Evolutionary conservation across 768 basidiomycete species (phyloP), one percentile per base, ranked within the genome.

Genomic region (Suillus decipiens): DNA sequence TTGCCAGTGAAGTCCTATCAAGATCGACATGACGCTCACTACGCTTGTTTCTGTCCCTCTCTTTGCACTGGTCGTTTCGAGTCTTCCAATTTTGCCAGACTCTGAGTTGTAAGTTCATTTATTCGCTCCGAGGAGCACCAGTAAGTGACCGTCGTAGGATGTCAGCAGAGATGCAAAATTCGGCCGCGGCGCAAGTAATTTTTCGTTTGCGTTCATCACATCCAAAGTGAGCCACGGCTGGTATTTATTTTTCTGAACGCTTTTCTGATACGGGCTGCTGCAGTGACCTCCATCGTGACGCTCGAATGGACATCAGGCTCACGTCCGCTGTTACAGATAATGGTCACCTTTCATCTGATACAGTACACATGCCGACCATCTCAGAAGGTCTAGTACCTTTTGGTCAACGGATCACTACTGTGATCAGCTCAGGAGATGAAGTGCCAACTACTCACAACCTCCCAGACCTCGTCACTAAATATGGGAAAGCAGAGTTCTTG

Each of bases 51-150:
- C 74, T 19, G 68, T 78, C 60, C 75, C 76, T 56, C 72, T 82
- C 37, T 71, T 80, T 62, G 79, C 75, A 74, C 77, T 82, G 73
- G 77, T 79, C 73, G 81, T 81, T 66, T 73, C 76, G 61, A 70
- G 79, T 70, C 79, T 72, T 65, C 81, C 81, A 33, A 67, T 81
- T 61, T 62, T 69, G 19, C 68, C 73, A 14, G 63, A 67, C 56
- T 63, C 72, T 39, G 65, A 70, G 34, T 59, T 71, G 78, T 77
- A 65, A 67, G 77, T 75, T 61, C 6, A n/a, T 53, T 34, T 6
- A n/a, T 34, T n/a, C n/a, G 33, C 33, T 33, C 19, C 2, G 33
- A n/a, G 11, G 11, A n/a, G 11, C 33, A 53, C 10, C 6, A 34
- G 51, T n/a, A 19, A 53, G 28, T 53, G 11, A 53, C 31, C 34